A percentile compares a stretch with the other conserved stretches of the same genome.
Conservation (phyloP, 2,329 filamentous ascomycete genomes). For the Alternaria dauci region DNA sequence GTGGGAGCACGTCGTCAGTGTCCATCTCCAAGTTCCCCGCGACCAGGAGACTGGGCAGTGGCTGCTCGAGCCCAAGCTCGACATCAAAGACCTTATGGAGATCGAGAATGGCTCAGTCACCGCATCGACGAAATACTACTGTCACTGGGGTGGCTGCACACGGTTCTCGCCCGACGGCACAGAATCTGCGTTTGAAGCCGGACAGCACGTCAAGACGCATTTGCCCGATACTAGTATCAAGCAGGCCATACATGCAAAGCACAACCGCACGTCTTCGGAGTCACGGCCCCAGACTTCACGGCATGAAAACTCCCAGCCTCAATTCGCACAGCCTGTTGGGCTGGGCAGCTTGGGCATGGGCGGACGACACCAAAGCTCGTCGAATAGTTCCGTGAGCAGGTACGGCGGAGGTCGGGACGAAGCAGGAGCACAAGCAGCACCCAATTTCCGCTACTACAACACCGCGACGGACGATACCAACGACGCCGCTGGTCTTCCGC, state of each 20-base stretch:
- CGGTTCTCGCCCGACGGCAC: slow-evolving; percentile 58
- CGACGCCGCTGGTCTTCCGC: slow-evolving; percentile 78
- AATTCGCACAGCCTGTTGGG: slow-evolving; percentile 42
- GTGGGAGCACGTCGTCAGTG: slow-evolving; percentile 74
- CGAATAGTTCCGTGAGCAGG: slow-evolving; percentile 28
- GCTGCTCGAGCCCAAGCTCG: slow-evolving; percentile 50
- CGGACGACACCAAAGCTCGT: slow-evolving; percentile 26
- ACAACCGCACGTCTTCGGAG: slow-evolving; percentile 58
- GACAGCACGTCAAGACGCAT: slow-evolving; percentile 74
- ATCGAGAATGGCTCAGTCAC: slow-evolving; percentile 53
- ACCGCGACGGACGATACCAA: slow-evolving; percentile 59
- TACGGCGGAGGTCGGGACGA: slow-evolving; percentile 31
- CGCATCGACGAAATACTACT: slow-evolving; percentile 61
- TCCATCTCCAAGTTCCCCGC: slow-evolving; percentile 68
- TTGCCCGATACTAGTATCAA: slow-evolving; percentile 59
- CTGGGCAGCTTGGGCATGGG: slow-evolving; percentile 41
- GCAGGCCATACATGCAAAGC: slow-evolving; percentile 51
- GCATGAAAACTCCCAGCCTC: slow-evolving; percentile 42
- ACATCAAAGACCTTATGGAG: slow-evolving; percentile 31
- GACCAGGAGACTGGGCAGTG: slow-evolving; percentile 63
- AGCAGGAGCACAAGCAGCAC: slow-evolving; percentile 29
- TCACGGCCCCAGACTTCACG: slow-evolving; percentile 37
- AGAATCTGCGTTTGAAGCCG: slow-evolving; percentile 58
- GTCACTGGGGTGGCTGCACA: slow-evolving; percentile 73
- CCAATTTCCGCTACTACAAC: slow-evolving; percentile 53